These are phyloP conservation scores for Coemansia sp. DNA, from an alignment of 192 early-diverging fungal genomes.

Conservation along the genomic window DNA sequence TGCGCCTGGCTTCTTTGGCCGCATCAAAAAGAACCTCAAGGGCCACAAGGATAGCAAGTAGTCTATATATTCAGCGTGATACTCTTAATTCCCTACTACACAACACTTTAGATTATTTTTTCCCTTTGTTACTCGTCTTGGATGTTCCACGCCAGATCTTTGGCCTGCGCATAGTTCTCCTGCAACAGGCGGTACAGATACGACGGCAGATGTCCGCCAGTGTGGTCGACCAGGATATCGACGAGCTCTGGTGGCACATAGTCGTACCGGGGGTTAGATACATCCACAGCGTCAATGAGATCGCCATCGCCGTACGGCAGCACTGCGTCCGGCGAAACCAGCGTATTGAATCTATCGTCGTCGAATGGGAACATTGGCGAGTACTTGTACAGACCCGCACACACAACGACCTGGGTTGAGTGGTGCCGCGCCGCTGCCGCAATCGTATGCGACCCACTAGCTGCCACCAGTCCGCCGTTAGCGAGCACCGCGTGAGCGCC, in stretches of 20 bases:
- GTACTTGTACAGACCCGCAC: slow-evolving; percentile 85
- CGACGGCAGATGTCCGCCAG: slow-evolving; percentile 74
- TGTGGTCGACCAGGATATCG: slow-evolving; percentile 85
- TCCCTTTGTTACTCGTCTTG: slow-evolving; percentile 17
- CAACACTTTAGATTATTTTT: not conserved
- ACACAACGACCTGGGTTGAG: slow-evolving; percentile 90
- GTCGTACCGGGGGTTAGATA: slow-evolving; percentile 87
- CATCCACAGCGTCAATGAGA: slow-evolving; percentile 74
- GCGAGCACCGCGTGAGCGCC: slow-evolving; percentile 90
- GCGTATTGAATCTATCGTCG: slow-evolving; percentile 77
- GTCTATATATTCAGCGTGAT: not conserved
- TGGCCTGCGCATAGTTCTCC: slow-evolving; percentile 57
- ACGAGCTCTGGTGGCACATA: slow-evolving; percentile 91
- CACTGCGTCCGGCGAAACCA: slow-evolving; percentile 76
- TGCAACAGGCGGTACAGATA: slow-evolving; percentile 77
- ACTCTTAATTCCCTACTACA: not conserved
- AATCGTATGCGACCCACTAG: slow-evolving; percentile 75
- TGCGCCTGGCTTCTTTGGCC: slow-evolving; percentile 52
- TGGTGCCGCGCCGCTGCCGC: slow-evolving; percentile 92
- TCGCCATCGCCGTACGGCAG: slow-evolving; percentile 79
- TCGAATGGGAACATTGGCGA: slow-evolving; percentile 88
- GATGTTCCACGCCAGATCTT: slow-evolving; percentile 45
- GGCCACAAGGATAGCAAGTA: slow-evolving; percentile 42
- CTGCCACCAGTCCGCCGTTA: slow-evolving; percentile 89
- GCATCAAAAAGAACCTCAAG: slow-evolving; percentile 57